Base-by-base conservation (phyloP, 768 basidiomycete species). In the Lactarius indigo region DNA sequence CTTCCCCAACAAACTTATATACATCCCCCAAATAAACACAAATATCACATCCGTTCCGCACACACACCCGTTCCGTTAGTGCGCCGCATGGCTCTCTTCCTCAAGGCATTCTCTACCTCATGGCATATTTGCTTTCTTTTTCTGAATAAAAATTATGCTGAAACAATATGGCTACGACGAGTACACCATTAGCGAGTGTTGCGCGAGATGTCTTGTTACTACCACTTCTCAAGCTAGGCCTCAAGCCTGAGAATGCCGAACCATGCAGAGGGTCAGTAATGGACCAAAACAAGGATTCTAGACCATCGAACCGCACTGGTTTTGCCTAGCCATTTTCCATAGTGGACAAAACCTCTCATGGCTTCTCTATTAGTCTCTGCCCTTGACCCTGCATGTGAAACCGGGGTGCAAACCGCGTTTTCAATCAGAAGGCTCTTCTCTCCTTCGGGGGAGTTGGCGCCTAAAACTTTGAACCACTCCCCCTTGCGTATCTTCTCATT, bases 351-450 rank as follows among this genome's bases (percentile, higher is more conserved):
- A 31, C 55, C 23, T 15, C 60, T 39, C 57, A 37, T 1, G 64
- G 37, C 20, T 15, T 3, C 12, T 28, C 39, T 59, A n/a, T 50
- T 33, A 6, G 30, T 28, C 55, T 30, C 26, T 26, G 35, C 35
- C 61, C 30, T 33, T 61, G 57, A 12, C 54, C 64, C 55, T 61
- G 20, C 65, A 66, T 35, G 57, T 63, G 65, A 52, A 52, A 50
- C 26, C n/a, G 26, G 33, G 35, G 44, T 20, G 20, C 41, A 6
- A 44, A 42, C 23, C 23, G 28, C 10, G 37, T 7, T 5, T 50
- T 57, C 65, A 39, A 63, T 66, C 65, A 66, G 65, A 66, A 66
- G 52, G 60, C 28, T 5, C n/a, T 57, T 18, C 42, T 5, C 55
- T 57, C 5, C 28, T 52, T 18, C 35, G 5, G 65, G 26, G n/a